Conservation (phyloP, 2,329 filamentous ascomycete genomes). For the Diaporthe aspalathi region DNA sequence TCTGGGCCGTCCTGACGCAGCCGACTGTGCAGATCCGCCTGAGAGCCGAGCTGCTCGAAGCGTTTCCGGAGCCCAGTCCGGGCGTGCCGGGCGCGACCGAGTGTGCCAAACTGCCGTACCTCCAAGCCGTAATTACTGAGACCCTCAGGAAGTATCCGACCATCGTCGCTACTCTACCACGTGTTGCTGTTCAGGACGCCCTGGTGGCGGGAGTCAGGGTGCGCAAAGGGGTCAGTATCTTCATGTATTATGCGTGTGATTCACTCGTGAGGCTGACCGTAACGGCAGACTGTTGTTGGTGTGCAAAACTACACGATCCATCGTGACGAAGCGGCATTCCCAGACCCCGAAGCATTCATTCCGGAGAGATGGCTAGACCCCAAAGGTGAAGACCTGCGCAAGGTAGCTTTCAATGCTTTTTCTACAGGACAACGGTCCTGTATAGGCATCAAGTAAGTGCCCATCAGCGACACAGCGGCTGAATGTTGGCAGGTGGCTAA, state of each 20-base stretch:
- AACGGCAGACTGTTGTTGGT: not conserved
- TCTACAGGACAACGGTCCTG: not conserved
- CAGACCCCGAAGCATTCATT: not conserved
- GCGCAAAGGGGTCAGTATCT: not conserved
- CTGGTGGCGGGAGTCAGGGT: not conserved
- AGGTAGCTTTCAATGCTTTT: not conserved
- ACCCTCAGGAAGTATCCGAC: slow-evolving; percentile 8
- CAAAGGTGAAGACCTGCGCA: not conserved
- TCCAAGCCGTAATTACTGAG: slow-evolving; percentile 4
- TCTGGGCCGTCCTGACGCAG: not conserved
- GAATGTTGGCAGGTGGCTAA: not conserved
- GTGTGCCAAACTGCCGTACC: not conserved
- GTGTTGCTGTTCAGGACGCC: not conserved
- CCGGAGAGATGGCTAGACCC: not conserved
- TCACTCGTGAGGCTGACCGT: not conserved
- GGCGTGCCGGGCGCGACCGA: not conserved
- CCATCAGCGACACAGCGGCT: no score
- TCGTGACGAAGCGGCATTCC: not conserved
- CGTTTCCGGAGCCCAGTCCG: not conserved
- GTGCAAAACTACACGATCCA: slow-evolving; percentile 1
- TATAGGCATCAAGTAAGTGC: not conserved
- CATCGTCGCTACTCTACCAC: slow-evolving; percentile 3
- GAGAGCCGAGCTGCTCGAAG: not conserved
- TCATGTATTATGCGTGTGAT: not conserved
- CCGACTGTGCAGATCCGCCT: not conserved